Conservation (phyloP, 179 eudicot species). For the Monotropa hypopitys region DNA sequence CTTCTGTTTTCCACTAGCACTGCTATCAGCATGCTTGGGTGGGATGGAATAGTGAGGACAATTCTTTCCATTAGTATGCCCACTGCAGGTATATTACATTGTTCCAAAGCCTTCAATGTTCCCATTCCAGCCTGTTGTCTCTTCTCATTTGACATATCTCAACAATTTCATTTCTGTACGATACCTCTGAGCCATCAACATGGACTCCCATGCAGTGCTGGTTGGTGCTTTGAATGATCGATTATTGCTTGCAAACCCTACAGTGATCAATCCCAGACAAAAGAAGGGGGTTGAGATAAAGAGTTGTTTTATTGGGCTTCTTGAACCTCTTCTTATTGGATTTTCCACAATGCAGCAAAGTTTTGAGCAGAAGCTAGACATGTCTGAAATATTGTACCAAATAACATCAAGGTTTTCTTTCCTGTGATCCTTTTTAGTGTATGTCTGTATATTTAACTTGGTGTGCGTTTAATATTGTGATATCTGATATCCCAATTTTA, state of each 20-base stretch:
- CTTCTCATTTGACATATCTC: background rate
- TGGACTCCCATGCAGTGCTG: slow-evolving; percentile 42
- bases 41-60: slow-evolving; percentile 98
- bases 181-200: slow-evolving; percentile 7
- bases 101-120: background rate
- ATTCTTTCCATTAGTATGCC: slow-evolving; percentile 75
- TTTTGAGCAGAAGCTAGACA: slow-evolving; percentile 93
- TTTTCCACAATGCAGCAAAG: slow-evolving; percentile 89
- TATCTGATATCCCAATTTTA: slow-evolving; percentile 7
- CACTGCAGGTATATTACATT: slow-evolving; percentile 47
- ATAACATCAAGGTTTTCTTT: slow-evolving; percentile 79
- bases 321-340: slow-evolving; percentile 79
- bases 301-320: slow-evolving; percentile 91
- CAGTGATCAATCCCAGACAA: slow-evolving; percentile 77
- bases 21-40: slow-evolving; percentile 74
- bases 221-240: slow-evolving; percentile 96
- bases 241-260: slow-evolving; percentile 73
- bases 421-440: background rate
- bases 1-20: slow-evolving; percentile 88
- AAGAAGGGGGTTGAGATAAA: slow-evolving; percentile 80
- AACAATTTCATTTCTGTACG: background rate
- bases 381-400: slow-evolving; percentile 80
- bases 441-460: background rate
- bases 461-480: background rate
- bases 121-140: slow-evolving; percentile 1